A percentile compares a stretch with the other conserved stretches of the same genome.
These are phyloP conservation scores for Fusarium torreyae DNA, from an alignment of 2,329 filamentous ascomycete genomes.

Conservation along the genomic window DNA sequence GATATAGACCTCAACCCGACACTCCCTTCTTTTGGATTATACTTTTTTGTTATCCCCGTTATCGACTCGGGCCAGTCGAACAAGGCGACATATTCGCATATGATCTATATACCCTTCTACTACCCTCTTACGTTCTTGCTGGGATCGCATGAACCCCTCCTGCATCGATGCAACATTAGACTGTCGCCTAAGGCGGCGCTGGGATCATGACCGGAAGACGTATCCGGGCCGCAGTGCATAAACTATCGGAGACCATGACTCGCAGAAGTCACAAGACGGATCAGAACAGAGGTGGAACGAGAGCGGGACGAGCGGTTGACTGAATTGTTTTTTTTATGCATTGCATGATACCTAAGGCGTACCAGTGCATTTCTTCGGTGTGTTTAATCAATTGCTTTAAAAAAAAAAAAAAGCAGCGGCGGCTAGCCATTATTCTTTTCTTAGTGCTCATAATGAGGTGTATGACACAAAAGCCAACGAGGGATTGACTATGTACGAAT, in stretches of 20 bases:
- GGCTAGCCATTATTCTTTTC: conserved; percentile 13
- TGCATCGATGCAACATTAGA: conserved; percentile 4
- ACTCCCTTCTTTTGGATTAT: conserved; percentile 14
- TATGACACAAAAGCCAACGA: conserved; percentile 34
- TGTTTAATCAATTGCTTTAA: conserved; percentile 13
- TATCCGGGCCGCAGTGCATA: conserved; percentile 9
- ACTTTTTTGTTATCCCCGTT: conserved; percentile 3
- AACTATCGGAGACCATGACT: conserved; percentile 31
- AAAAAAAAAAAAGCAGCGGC: conserved; percentile 20
- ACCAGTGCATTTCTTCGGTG: conserved; percentile 32
- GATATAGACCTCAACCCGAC: background rate
- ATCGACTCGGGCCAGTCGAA: conserved; percentile 14
- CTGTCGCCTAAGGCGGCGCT: conserved; percentile 9
- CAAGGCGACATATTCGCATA: conserved; percentile 9
- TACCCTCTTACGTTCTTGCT: conserved; percentile 1
- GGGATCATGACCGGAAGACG: conserved; percentile 7
- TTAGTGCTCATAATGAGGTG: conserved; percentile 33
- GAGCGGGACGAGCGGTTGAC: conserved; percentile 18
- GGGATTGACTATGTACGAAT: conserved; percentile 16
- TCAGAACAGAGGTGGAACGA: conserved; percentile 26
- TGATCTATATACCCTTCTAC: conserved; percentile 18
- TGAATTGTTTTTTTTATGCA: conserved; percentile 36
- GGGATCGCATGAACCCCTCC: background rate
- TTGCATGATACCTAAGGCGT: conserved; percentile 47
- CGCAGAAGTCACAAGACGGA: conserved; percentile 16